Percentiles rank a stretch among this genome's conserved stretches.
phyloP scores from a whole-genome alignment of 176 grass and related monocot species.

The Zizania latifolia region DNA sequence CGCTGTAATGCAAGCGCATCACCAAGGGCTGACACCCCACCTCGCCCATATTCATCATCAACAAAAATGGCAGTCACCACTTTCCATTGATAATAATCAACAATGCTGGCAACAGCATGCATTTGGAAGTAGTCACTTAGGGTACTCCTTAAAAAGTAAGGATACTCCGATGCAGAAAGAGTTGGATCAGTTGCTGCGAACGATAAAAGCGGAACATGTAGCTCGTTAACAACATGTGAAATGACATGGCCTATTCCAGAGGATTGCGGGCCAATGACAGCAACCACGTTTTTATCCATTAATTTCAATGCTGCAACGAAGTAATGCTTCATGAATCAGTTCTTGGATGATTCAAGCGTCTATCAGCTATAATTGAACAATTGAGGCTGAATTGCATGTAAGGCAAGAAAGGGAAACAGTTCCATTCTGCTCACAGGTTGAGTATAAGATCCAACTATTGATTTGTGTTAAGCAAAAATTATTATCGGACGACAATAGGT shows the following conservation, averaged over 20 bases:
- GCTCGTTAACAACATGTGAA: constrained; percentile 58
- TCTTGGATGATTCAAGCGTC: constrained; percentile 18
- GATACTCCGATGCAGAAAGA: constrained; percentile 63
- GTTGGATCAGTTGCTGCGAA: constrained; percentile 73
- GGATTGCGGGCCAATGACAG: constrained; percentile 72
- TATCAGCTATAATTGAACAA: not conserved
- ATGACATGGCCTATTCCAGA: constrained; percentile 71
- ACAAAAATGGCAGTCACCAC: constrained; percentile 71
- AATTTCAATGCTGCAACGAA: constrained; percentile 55
- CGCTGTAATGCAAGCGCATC: constrained; percentile 55
- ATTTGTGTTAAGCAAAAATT: not conserved
- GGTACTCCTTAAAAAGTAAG: constrained; percentile 69
- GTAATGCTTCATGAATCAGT: constrained; percentile 31
- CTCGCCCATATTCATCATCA: constrained; percentile 84
- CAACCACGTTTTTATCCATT: constrained; percentile 63
- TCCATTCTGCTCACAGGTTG: constrained; percentile 7
- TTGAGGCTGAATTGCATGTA: not conserved
- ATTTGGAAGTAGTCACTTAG: constrained; percentile 80
- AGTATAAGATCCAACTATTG: not conserved
- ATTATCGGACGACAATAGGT: not conserved
- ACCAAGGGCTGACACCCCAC: constrained; percentile 47
- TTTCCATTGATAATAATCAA: constrained; percentile 70
- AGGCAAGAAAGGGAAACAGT: not conserved
- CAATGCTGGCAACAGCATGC: constrained; percentile 64
- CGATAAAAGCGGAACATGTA: constrained; percentile 75